Base-by-base conservation (phyloP, 2,329 filamentous ascomycete species). In the Aspergillus caelatus region DNA sequence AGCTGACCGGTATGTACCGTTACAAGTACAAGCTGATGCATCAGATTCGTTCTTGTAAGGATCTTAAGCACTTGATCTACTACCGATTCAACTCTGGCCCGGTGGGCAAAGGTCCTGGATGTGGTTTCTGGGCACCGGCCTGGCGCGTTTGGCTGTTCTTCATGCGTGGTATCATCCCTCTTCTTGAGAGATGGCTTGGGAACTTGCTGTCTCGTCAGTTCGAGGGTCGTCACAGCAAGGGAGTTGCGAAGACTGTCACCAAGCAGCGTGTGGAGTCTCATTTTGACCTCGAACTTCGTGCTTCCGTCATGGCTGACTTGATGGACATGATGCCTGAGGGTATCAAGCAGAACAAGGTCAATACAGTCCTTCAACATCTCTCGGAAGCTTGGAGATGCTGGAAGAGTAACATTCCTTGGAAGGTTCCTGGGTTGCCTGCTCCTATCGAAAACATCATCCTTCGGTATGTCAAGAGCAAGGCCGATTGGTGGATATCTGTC, bases 11-110 rank as follows among this genome's bases (percentile, higher is more conserved):
- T 77, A 99, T 99, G 95, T 99, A 99, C 81, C 91, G 95, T 65
- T 99, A 99, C 86, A 99, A 99, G 85, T 99, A 99, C 84, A 99
- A 99, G 85, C 85, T 99, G 62, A 99, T 99, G 95, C 95, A 99
- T 78, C 95, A 99, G 79, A 99, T 99, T 72, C 92, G 95, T 71
- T 96, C 95, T 0, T 99, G 95, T 84, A 99, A 99, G 80, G 95
- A 99, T 80, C 79, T 99, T 75, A 99, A 99, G 86, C 95, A 99
- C 86, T 82, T 99, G 66, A 98, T 99, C 69, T 99, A 99, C 82
- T 98, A 98, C 79, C 91, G 94, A 57, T 99, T 99, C 83, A 99
- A 99, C 78, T 94, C 93, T 63, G 95, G 94, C 0, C 92, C 94
- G 12, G 96, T 99, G 23, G 95, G 95, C 10, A 99, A 99, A 78